Evolutionary conservation across 208 protist genomes (phyloP).

Genomic region (Leishmania tarentolae): DNA sequence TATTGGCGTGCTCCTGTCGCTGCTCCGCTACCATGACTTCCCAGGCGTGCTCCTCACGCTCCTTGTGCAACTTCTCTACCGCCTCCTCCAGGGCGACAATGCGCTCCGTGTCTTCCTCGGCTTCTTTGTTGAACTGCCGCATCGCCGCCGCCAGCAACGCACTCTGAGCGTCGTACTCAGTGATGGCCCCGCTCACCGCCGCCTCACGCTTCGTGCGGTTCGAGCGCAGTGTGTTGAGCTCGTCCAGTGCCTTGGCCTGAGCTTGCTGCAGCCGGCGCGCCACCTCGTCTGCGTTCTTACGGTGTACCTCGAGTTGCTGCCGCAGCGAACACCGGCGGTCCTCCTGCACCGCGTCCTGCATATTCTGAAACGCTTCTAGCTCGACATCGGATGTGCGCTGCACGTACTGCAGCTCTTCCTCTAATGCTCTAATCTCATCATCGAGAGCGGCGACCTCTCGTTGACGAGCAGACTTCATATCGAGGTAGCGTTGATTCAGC

Average conservation of each 20-base stretch:
- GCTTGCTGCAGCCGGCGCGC: slow-evolving; percentile 37
- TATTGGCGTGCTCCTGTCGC: slow-evolving; percentile 62
- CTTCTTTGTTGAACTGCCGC: slow-evolving; percentile 65
- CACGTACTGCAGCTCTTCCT: slow-evolving; percentile 80
- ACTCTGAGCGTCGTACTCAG: slow-evolving; percentile 84
- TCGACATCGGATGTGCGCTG: slow-evolving; percentile 71
- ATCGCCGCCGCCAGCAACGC: slow-evolving; percentile 39
- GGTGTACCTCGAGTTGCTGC: slow-evolving; percentile 65
- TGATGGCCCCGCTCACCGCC: slow-evolving; percentile 80
- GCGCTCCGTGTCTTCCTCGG: slow-evolving; percentile 72
- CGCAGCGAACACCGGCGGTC: slow-evolving; percentile 41
- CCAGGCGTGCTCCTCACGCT: slow-evolving; percentile 70
- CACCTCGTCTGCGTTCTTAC: slow-evolving; percentile 43
- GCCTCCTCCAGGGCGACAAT: slow-evolving; percentile 69
- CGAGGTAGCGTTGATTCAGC: slow-evolving; percentile 85
- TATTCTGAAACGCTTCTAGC: slow-evolving; percentile 61
- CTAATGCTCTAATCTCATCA: slow-evolving; percentile 59
- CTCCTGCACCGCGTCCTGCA: slow-evolving; percentile 55
- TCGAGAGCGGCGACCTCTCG: slow-evolving; percentile 72
- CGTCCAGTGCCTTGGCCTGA: slow-evolving; percentile 53
- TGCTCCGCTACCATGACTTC: slow-evolving; percentile 71
- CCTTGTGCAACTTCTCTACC: slow-evolving; percentile 53
- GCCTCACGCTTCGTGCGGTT: slow-evolving; percentile 79
- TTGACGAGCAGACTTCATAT: slow-evolving; percentile 60
- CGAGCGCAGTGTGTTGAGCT: slow-evolving; percentile 62